Conservation (phyloP, 2,329 filamentous ascomycete genomes). For the Ophiostoma australiae region DNA sequence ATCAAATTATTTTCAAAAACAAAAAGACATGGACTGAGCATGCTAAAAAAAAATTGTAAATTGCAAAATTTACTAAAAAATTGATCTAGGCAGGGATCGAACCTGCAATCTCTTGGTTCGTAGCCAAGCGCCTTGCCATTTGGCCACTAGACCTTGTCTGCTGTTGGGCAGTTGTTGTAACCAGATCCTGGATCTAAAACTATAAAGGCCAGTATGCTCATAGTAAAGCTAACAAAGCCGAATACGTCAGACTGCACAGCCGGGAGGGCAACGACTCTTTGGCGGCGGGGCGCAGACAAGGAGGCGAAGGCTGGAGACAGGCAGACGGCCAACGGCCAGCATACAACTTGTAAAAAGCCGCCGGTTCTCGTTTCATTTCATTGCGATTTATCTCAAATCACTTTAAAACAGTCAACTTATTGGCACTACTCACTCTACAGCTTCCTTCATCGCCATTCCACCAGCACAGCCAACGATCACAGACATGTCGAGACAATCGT, state of each 20-base stretch:
- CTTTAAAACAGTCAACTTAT: neutral
- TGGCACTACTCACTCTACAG: neutral
- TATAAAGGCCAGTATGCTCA: too few species aligned
- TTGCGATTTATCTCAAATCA: neutral
- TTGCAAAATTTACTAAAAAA: neutral
- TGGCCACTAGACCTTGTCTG: slow-evolving; percentile 30
- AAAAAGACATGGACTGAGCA: too few species aligned
- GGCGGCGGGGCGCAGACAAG: slow-evolving; percentile 2
- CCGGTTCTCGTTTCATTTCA: neutral
- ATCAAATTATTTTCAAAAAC: too few species aligned
- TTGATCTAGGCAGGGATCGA: slow-evolving; percentile 35
- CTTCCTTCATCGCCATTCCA: neutral
- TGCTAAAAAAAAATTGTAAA: too few species aligned
- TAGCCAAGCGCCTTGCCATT: slow-evolving; percentile 38
- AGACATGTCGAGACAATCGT: neutral
- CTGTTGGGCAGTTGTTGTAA: neutral
- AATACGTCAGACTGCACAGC: neutral
- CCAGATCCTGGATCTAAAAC: too few species aligned
- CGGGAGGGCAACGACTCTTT: neutral
- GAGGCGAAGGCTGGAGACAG: neutral
- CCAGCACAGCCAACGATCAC: neutral
- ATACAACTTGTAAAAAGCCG: neutral
- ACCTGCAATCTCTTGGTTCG: slow-evolving; percentile 39
- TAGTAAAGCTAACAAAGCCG: neutral
- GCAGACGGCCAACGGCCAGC: neutral